phyloP scores from a whole-genome alignment of 805 yeast species.

The Kodamaea kakaduensis region DNA sequence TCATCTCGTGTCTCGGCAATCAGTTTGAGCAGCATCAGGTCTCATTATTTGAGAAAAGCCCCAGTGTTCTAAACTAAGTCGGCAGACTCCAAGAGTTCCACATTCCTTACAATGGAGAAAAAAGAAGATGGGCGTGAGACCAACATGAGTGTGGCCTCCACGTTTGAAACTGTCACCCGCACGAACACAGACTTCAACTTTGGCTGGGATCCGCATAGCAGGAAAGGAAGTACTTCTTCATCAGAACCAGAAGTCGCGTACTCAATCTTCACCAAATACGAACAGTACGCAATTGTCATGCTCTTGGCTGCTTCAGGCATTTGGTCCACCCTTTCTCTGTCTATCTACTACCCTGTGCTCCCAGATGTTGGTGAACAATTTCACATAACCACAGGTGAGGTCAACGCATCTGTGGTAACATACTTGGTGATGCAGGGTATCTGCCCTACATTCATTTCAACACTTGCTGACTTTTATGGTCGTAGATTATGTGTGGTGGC shows the following conservation, averaged over 20 bases:
- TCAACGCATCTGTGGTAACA: slow-evolving; percentile 71
- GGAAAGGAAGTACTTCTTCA: background rate
- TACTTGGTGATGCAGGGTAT: slow-evolving; percentile 75
- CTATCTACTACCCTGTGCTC: slow-evolving; percentile 79
- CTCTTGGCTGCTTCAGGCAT: slow-evolving; percentile 47
- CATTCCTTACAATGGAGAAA: slow-evolving; percentile 1
- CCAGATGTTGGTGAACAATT: slow-evolving; percentile 54
- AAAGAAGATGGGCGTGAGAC: slow-evolving; percentile 1
- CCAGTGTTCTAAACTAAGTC: too few species aligned
- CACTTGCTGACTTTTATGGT: slow-evolving; percentile 67
- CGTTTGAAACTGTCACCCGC: too few species aligned
- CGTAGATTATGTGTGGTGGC: slow-evolving; percentile 62
- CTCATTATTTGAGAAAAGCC: too few species aligned
- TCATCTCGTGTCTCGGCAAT: too few species aligned
- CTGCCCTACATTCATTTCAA: slow-evolving; percentile 65
- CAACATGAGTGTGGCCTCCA: slow-evolving; percentile 1
- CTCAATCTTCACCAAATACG: slow-evolving; percentile 42
- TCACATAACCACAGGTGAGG: slow-evolving; percentile 49
- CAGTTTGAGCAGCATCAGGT: too few species aligned
- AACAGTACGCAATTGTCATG: slow-evolving; percentile 32
- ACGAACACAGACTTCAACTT: too few species aligned
- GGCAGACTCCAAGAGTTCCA: too few species aligned
- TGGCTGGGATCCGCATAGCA: too few species aligned
- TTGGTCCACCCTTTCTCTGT: slow-evolving; percentile 69
- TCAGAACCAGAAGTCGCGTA: slow-evolving; percentile 14